Base-by-base conservation (phyloP, 805 yeast genomes). In the Candida caryicola region DNA sequence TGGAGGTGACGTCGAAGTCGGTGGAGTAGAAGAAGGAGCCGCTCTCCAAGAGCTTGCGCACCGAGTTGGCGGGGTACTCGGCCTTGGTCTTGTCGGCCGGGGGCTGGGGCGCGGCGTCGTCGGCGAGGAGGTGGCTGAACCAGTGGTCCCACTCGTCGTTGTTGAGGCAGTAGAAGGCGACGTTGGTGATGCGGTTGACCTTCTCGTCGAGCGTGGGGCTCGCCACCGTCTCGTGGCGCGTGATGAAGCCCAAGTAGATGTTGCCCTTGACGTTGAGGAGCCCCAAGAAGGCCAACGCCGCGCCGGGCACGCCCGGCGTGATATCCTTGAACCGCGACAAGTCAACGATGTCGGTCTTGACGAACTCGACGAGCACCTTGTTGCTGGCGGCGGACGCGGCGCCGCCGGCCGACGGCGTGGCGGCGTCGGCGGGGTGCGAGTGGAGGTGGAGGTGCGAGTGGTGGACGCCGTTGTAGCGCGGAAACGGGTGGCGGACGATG, bases 81-180 rank as follows among this genome's bases (percentile, higher is more conserved):
- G 47, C 42, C 40, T 38, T 66, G 33, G 17, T 59, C 54, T 38
- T 31, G 13, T 12, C 28, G 33, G 10, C 15, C 16, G 33, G 10
- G 19, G 25, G 10, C n/a, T 14, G 37, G 23, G 9, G 16, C 5
- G 15, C 10, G 17, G 13, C 16, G n/a, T n/a, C 25, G 27, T 29
- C 35, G 19, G 17, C 17, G 5, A 14, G 23, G 6, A 25, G 15
- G 16, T 17, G 17, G 27, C 19, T 25, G 16, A 23, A 30, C 45
- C 55, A 46, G 29, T 60, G 49, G 53, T 83, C 91, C 51, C 59
- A 79, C 25, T 65, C 69, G 33, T 75, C 79, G 33, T 73, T 74
- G 42, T 76, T 77, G 30, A 85, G 63, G 49, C 90, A 82, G 41
- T 75, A 74, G 54, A 83, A 82, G 39, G 78, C 80, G 1, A 82